These are phyloP conservation scores for Coniferiporia weirii DNA, from an alignment of 1,284 basidiomycete genomes.

Conservation along the genomic window DNA sequence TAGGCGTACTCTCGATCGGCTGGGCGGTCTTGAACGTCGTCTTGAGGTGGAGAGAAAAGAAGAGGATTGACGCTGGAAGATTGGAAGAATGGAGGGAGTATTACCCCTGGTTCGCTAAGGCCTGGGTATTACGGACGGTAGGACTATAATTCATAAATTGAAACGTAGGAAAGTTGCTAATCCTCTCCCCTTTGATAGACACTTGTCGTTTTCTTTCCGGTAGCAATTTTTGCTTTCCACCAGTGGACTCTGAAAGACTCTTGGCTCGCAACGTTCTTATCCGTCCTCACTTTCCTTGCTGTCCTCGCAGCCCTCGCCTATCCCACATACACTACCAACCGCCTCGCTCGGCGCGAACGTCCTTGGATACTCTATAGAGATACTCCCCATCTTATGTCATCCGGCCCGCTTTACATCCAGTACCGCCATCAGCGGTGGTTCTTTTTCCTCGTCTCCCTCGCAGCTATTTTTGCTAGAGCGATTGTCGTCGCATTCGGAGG, in stretches of 20 bases:
- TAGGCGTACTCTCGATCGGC: slow-evolving; percentile 47
- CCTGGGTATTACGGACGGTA: slow-evolving; percentile 59
- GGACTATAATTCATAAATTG: slow-evolving; percentile 23
- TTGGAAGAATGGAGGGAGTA: slow-evolving; percentile 31
- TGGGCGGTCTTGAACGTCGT: slow-evolving; percentile 40
- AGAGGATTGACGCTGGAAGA: slow-evolving; percentile 21
- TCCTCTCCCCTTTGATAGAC: slow-evolving; percentile 34
- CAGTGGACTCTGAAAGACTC: slow-evolving; percentile 89
- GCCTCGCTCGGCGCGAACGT: slow-evolving; percentile 33
- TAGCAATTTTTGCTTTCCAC: slow-evolving; percentile 75
- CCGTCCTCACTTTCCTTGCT: slow-evolving; percentile 59
- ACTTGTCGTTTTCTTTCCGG: slow-evolving; percentile 60
- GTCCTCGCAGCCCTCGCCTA: slow-evolving; percentile 44
- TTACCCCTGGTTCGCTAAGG: slow-evolving; percentile 45
- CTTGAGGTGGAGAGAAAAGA: slow-evolving; percentile 24
- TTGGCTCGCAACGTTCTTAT: slow-evolving; percentile 68
- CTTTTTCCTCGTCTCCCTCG: slow-evolving; percentile 50
- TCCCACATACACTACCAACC: slow-evolving; percentile 41
- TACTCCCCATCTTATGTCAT: slow-evolving; percentile 31
- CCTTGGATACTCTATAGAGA: slow-evolving; percentile 35
- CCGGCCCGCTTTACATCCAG: slow-evolving; percentile 50
- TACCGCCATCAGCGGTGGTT: slow-evolving; percentile 53
- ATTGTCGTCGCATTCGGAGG: slow-evolving; percentile 72
- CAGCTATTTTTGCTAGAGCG: slow-evolving; percentile 58
- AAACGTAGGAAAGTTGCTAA: slow-evolving; percentile 11